Evolutionary conservation across 305 asterid species (phyloP), one percentile per base, ranked within the genome.

Genomic region (Euphrasia arctica): DNA sequence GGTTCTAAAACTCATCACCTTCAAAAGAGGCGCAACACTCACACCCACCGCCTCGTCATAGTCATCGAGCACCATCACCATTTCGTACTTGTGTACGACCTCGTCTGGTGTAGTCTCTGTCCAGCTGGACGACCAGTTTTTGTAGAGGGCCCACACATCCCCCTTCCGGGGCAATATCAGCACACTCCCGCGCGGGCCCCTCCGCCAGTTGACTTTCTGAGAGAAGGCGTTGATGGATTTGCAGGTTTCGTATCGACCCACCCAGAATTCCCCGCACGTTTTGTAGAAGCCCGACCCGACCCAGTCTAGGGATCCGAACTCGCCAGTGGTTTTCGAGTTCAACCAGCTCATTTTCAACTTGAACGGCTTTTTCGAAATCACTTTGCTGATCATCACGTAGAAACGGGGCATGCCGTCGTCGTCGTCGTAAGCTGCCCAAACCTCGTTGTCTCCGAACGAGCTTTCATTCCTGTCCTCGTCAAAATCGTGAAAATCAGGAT

Each of bases 401-500:
- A 83, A 80, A 57, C 95, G 96, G 4, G 95, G 96, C 96, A 88
- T 88, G 60, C 96, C 96, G 63, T 86, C 96, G 51, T 76, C 80
- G 43, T 84, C 78, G 63, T 88, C 96, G 43, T 88, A 88, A 34
- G 85, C 84, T 49, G 95, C 89, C 96, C 96, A 88, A 51, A 88
- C 90, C 78, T 84, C 87, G 48, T 84, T 86, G 47, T 86, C 95
- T 57, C 68, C 77, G 59, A 88, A 88, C 65, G 86, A 79, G 58
- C 67, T 71, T 74, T 79, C 92, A 10, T 72, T 73, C 92, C 60
- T 78, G 18, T 88, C 91, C 75, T 52, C 77, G 69, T 88, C 95
- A 62, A 86, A 88, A 81, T 88, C 87, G 64, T 86, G 85, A 69
- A 86, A 88, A 73, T 88, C 96, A 1, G 96, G 81, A 84, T 88